phyloP scores from a whole-genome alignment of 2,329 filamentous ascomycete genomes.

The Colletotrichum kahawae region DNA sequence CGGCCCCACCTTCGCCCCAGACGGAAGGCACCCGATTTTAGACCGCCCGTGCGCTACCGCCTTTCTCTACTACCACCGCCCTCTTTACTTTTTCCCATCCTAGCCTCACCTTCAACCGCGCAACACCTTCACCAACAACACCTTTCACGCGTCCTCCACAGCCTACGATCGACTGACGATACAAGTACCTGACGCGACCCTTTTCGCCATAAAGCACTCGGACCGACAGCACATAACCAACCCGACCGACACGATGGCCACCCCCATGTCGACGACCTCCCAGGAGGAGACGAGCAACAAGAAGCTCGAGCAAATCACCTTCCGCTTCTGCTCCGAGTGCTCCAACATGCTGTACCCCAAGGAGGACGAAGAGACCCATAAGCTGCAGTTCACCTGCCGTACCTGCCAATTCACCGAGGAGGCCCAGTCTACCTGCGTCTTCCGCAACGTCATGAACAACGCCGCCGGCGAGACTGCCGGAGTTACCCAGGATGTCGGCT shows the following conservation, averaged over 20 bases:
- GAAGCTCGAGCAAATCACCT: slow-evolving; percentile 82
- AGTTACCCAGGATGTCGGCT: slow-evolving; percentile 95
- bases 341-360: slow-evolving; percentile 98
- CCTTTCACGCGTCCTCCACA: neutral
- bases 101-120: neutral
- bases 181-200: neutral
- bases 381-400: slow-evolving; percentile 92
- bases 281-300: slow-evolving; percentile 50
- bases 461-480: slow-evolving; percentile 94
- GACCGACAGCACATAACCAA: neutral
- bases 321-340: slow-evolving; percentile 98
- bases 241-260: slow-evolving; percentile 52
- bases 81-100: neutral
- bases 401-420: slow-evolving; percentile 92
- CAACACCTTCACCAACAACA: neutral
- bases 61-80: neutral
- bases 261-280: slow-evolving; percentile 56
- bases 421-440: slow-evolving; percentile 88
- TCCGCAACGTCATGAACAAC: slow-evolving; percentile 91
- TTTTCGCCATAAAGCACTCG: neutral
- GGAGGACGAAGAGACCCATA: slow-evolving; percentile 84
- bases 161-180: neutral
- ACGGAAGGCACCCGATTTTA: neutral
- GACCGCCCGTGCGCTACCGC: neutral
- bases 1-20: neutral